Evolutionary conservation across 2,329 filamentous ascomycete genomes (phyloP), one percentile per base, ranked within the genome.

Genomic region (Alternaria sp.): DNA sequence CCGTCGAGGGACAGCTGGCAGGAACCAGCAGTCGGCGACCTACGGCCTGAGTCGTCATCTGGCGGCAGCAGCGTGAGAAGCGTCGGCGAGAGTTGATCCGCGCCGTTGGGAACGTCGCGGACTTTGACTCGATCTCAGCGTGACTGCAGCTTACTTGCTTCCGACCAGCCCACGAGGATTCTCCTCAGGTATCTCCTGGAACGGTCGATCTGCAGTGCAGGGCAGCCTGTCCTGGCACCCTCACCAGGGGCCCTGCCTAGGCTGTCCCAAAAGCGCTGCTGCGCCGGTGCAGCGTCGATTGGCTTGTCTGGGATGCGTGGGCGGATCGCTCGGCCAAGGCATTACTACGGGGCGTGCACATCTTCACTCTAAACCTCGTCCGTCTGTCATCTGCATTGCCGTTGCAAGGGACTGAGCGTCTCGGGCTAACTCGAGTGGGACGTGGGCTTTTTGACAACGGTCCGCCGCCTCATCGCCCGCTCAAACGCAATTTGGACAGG

Each of bases 141-240:
- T 22, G 30, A 42, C 42, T 57, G 64, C 54, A 65, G 66, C 60
- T 61, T 74, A 64, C 67, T 67, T 66, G 67, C 70, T 70, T 66
- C 73, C 72, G 72, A 52, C 20, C 54, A 28, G 57, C 38, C 65
- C 64, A 64, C 51, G 59, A 54, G 62, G 63, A 64, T 58, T 63
- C 59, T 60, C 66, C 56, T 65, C 61, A 64, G 62, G 62, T 54
- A 54, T 69, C 67, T 71, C 67, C 67, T 70, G 70, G 66, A 68
- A 70, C 64, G 69, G 66, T 64, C 65, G 78, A 80, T 80, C 78
- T 80, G 76, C 78, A 61, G 74, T 75, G 77, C 77, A 78, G 73
- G 67, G 67, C 66, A 66, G 71, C 76, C 76, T 77, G 76, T 78
- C 77, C 76, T 77, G 62, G 77, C 68, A 64, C 58, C 51, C 55